Conservation (phyloP, 768 basidiomycete species). For the Boletus sp. region DNA sequence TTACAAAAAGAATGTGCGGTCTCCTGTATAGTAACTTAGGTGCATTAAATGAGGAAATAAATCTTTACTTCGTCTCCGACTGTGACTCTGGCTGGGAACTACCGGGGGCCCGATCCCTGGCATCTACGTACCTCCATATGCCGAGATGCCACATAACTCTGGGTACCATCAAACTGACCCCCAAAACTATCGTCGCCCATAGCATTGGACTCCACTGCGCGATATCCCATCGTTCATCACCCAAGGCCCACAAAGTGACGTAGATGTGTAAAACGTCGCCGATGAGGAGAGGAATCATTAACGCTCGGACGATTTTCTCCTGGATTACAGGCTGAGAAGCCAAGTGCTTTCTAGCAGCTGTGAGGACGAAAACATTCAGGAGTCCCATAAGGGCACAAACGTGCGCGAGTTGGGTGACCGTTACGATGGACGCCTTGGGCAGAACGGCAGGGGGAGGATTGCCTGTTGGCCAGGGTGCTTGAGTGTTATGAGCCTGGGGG, state of each 20-base stretch:
- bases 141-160: conserved; percentile 74
- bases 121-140: conserved; percentile 69
- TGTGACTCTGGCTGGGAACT: background rate
- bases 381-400: conserved; percentile 74
- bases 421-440: conserved; percentile 64
- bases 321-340: conserved; percentile 58
- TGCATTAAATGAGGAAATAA: conserved; percentile 24
- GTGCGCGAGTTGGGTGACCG: conserved; percentile 72
- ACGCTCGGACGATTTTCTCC: conserved; percentile 64
- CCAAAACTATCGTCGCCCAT: conserved; percentile 63
- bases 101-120: conserved; percentile 46
- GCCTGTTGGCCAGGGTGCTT: conserved; percentile 68
- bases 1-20: conserved; percentile 1
- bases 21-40: conserved; percentile 8
- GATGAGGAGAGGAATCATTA: conserved; percentile 65
- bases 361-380: conserved; percentile 66
- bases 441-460: conserved; percentile 46
- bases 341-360: conserved; percentile 59
- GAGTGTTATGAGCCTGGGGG: conserved; percentile 63
- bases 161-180: conserved; percentile 65
- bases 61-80: conserved; percentile 15
- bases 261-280: conserved; percentile 68
- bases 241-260: conserved; percentile 73
- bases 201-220: conserved; percentile 65
- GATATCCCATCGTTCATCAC: conserved; percentile 65